Conservation (phyloP, 2,329 filamentous ascomycete genomes). For the Aureobasidium subglaciale region DNA sequence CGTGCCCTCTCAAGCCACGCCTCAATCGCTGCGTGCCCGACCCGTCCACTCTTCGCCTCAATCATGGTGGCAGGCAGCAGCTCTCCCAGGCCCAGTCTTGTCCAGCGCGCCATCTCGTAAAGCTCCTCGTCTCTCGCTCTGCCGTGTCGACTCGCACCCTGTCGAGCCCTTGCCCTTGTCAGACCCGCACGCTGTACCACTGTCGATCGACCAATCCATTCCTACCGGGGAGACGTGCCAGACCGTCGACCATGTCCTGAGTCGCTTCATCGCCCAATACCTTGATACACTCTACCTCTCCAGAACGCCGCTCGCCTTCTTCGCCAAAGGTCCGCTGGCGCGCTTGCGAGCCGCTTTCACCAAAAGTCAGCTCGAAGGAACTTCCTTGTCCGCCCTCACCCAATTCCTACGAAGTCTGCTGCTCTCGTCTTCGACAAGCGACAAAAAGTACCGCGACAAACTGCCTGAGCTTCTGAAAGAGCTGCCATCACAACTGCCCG, state of each 20-base stretch:
- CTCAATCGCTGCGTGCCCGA: neutral
- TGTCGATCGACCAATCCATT: neutral
- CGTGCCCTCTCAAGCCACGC: slow-evolving; percentile 34
- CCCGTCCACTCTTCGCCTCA: neutral
- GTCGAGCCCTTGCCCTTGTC: neutral
- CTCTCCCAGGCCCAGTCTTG: neutral
- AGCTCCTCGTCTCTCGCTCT: slow-evolving; percentile 15
- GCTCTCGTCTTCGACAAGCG: slow-evolving; percentile 49
- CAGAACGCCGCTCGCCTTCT: slow-evolving; percentile 72
- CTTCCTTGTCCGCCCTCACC: slow-evolving; percentile 48
- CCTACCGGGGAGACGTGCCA: slow-evolving; percentile 16
- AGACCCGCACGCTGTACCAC: neutral
- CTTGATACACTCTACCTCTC: slow-evolving; percentile 42
- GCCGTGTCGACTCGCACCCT: neutral
- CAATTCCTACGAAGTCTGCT: slow-evolving; percentile 52
- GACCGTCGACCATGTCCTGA: slow-evolving; percentile 42
- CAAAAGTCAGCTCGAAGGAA: slow-evolving; percentile 24
- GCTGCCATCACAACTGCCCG: slow-evolving; percentile 33
- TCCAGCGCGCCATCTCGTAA: slow-evolving; percentile 12
- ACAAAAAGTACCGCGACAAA: slow-evolving; percentile 73
- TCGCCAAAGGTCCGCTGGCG: slow-evolving; percentile 73
- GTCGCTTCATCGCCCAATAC: slow-evolving; percentile 35
- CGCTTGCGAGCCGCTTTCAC: slow-evolving; percentile 66
- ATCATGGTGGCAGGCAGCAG: slow-evolving; percentile 3
- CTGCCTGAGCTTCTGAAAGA: slow-evolving; percentile 59